Percentiles rank a stretch among this genome's conserved stretches.
phyloP scores from a whole-genome alignment of 768 basidiomycete species.

The Rubroboletus pulcherrimus region DNA sequence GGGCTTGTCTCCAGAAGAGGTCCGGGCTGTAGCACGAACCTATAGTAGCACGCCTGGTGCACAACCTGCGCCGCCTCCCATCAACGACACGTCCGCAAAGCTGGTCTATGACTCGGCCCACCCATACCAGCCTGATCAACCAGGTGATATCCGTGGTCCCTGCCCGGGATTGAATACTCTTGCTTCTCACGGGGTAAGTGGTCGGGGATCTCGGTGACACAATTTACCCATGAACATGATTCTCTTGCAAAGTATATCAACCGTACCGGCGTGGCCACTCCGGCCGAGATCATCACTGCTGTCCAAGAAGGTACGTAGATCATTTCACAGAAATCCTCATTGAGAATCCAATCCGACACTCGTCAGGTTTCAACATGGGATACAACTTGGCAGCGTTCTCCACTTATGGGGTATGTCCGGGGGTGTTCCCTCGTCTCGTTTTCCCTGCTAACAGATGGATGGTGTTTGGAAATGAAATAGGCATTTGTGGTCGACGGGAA shows the following conservation, averaged over 20 bases:
- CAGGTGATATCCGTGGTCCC: conserved; percentile 25
- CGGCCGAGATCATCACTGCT: conserved; percentile 21
- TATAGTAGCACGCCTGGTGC: conserved; percentile 22
- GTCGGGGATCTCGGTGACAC: not conserved
- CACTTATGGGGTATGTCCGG: conserved; percentile 18
- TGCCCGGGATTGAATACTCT: conserved; percentile 25
- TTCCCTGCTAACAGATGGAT: not conserved
- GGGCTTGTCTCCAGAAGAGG: conserved; percentile 14
- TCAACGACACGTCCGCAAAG: conserved; percentile 24
- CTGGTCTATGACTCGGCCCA: conserved; percentile 17
- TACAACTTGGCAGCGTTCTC: conserved; percentile 18
- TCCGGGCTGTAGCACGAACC: conserved; percentile 6
- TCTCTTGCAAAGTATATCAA: conserved; percentile 15
- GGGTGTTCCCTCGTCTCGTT: not conserved
- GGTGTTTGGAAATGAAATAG: conserved; percentile 1
- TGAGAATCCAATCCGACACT: not conserved
- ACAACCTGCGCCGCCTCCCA: conserved; percentile 19
- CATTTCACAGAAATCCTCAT: no score
- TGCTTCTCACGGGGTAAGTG: conserved; percentile 23
- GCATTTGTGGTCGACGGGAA: conserved; percentile 26
- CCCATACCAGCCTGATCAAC: conserved; percentile 11
- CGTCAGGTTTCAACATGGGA: conserved; percentile 25
- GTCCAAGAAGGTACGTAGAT: conserved; percentile 17
- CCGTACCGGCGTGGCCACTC: conserved; percentile 18
- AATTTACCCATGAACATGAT: not conserved